Evolutionary conservation across 2,329 filamentous ascomycete genomes (phyloP).

Genomic region (Aspergillus glaucus): DNA sequence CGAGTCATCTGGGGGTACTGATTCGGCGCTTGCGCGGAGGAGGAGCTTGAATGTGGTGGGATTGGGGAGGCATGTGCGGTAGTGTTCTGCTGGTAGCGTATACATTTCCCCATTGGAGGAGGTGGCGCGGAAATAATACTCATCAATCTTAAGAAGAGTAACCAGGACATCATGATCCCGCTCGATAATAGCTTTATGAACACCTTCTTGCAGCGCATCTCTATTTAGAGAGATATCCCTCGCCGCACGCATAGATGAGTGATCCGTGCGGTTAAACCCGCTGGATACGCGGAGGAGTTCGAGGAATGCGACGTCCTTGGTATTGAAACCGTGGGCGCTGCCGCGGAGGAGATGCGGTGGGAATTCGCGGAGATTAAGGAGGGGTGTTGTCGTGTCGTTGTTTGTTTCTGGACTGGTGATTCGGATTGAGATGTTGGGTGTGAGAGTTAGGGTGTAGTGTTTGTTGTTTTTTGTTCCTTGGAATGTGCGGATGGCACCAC

Average conservation of each 20-base stretch:
- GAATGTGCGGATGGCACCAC: slow-evolving; percentile 10
- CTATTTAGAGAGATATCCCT: slow-evolving; percentile 22
- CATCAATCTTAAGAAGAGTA: slow-evolving; percentile 34
- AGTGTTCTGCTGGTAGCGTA: slow-evolving; percentile 28
- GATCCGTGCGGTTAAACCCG: slow-evolving; percentile 13
- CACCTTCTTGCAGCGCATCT: slow-evolving; percentile 31
- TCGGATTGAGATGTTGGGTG: slow-evolving; percentile 13
- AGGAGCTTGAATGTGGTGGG: slow-evolving; percentile 26
- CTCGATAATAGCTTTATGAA: slow-evolving; percentile 32
- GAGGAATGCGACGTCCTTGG: slow-evolving; percentile 25
- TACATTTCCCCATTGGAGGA: slow-evolving; percentile 11
- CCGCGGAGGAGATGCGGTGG: slow-evolving; percentile 27
- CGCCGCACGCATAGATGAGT: slow-evolving; percentile 1
- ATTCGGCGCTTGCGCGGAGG: slow-evolving; percentile 33
- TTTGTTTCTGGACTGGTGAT: slow-evolving; percentile 9
- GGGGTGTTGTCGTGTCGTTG: slow-evolving; percentile 6
- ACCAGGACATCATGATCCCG: slow-evolving; percentile 26
- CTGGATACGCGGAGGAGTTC: slow-evolving; percentile 31
- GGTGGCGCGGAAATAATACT: slow-evolving; percentile 18
- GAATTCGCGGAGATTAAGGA: slow-evolving; percentile 15
- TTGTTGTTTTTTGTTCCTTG: slow-evolving; percentile 7
- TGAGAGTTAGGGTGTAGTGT: slow-evolving; percentile 17
- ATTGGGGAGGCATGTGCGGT: slow-evolving; percentile 23
- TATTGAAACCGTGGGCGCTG: slow-evolving; percentile 21
- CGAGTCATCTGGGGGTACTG: slow-evolving; percentile 28